phyloP scores from a whole-genome alignment of 139 green algal genomes.

The Chlorella ohadii region DNA sequence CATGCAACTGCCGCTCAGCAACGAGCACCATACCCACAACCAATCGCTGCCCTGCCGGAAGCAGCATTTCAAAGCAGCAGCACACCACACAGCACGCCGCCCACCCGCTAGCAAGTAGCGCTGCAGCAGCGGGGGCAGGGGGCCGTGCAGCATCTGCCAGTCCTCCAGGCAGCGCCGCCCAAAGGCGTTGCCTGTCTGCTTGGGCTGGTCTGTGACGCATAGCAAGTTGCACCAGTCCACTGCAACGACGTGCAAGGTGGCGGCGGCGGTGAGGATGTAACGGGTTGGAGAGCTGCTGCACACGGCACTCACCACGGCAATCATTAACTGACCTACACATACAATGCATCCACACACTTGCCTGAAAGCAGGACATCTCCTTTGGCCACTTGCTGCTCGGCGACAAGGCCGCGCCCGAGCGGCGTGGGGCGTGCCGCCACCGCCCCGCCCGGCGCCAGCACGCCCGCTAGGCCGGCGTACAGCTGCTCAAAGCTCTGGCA shows the following conservation, averaged over 20 bases:
- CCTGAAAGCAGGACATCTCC: slow-evolving; percentile 31
- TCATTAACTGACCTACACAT: too few relatives aligned
- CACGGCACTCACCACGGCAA: too few relatives aligned
- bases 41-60: too few relatives aligned
- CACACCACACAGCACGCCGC: not conserved
- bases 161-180: slow-evolving; percentile 38
- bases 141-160: slow-evolving; percentile 51
- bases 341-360: not conserved
- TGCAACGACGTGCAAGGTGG: not conserved
- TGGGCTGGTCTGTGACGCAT: slow-evolving; percentile 50
- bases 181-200: slow-evolving; percentile 32
- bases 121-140: slow-evolving; percentile 44
- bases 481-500: not conserved
- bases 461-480: not conserved
- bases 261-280: too few relatives aligned
- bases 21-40: too few relatives aligned
- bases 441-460: not conserved
- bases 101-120: slow-evolving; percentile 43
- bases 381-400: not conserved
- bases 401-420: slow-evolving; percentile 44
- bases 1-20: too few relatives aligned
- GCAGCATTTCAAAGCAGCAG: too few relatives aligned
- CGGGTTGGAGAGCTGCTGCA: too few relatives aligned
- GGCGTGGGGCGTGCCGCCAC: slow-evolving; percentile 19
- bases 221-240: slow-evolving; percentile 49